Base-by-base conservation (phyloP, 805 yeast genomes). In the Tanozyma kutaoensis region DNA sequence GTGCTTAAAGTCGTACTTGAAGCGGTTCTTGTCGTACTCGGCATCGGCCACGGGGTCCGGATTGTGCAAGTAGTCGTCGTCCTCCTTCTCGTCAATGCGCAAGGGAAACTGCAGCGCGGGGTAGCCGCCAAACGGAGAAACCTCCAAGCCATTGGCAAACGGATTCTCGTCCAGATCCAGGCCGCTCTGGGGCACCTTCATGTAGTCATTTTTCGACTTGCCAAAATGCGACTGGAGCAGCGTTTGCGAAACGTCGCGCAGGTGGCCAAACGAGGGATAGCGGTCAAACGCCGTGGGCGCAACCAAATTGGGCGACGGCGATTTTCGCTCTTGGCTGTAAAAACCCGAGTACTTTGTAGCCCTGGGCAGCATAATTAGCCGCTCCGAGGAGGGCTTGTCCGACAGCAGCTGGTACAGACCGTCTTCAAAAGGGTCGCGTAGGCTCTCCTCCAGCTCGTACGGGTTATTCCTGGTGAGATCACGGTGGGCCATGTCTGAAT, bases 1-100 rank as follows among this genome's bases (percentile, higher is more conserved):
- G 23, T 21, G 7, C 23, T 21, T 21, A 8, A 21, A 21, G 13
- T 21, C 23, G 23, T 21, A 21, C 23, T 8, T 8, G 13, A 21
- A 21, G n/a, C 23, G 23, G 23, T 21, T 21, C 23, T 21, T 21
- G 23, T 21, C 23, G 23, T 21, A 21, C 12, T 21, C 8, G 23
- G 23, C 23, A 12, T 21, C 23, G 12, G 10, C 23, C 8, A 21
- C 11, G 7, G 23, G 23, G 23, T 21, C 23, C 8, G 23, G 23
- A 12, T 21, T 21, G 23, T 21, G 23, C 13, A 21, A 12, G 23
- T 21, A 21, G 13, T 21, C 23, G 13, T 21, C 23, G 12, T 9
- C 23, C 12, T 21, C 23, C 23, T 21, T 21, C 23, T 21, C 23
- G 23, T 21, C 23, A 21, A 21, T 12, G 11, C 11, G 23, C 7